phyloP scores from a whole-genome alignment of 1,284 basidiomycete species.

The Pisolithus thermaeus region DNA sequence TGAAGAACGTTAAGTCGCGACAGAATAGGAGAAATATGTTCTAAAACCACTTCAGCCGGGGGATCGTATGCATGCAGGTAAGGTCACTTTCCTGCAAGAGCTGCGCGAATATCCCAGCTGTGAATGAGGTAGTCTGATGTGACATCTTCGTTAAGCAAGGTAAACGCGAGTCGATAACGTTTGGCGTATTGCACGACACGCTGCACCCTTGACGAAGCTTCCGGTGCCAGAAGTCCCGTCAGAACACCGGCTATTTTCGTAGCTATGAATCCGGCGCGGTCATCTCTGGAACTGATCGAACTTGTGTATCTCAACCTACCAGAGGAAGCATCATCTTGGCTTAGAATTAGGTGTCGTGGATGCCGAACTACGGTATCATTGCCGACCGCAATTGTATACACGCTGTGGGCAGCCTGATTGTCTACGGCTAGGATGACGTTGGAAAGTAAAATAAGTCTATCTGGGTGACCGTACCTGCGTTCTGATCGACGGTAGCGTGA shows the following conservation, averaged over 20 bases:
- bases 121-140: constrained; percentile 55
- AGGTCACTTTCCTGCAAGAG: constrained; percentile 52
- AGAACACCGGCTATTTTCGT: constrained; percentile 36
- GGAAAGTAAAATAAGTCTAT: background rate
- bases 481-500: constrained; percentile 18
- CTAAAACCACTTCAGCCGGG: constrained; percentile 35
- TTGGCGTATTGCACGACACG: constrained; percentile 71
- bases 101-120: constrained; percentile 68
- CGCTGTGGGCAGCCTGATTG: constrained; percentile 4
- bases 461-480: constrained; percentile 21
- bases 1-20: constrained; percentile 63
- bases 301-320: constrained; percentile 15
- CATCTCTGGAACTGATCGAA: constrained; percentile 8
- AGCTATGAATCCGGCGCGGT: constrained; percentile 8
- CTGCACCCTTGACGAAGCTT: constrained; percentile 41
- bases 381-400: constrained; percentile 22
- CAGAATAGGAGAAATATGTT: constrained; percentile 64
- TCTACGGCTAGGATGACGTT: constrained; percentile 15
- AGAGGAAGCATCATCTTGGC: constrained; percentile 22
- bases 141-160: constrained; percentile 83
- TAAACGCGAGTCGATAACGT: constrained; percentile 76
- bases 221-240: constrained; percentile 46
- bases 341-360: constrained; percentile 18
- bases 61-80: constrained; percentile 10
- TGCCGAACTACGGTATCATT: constrained; percentile 18